Evolutionary conservation across 805 yeast genomes (phyloP).

Genomic region (Starmerella bombicola): DNA sequence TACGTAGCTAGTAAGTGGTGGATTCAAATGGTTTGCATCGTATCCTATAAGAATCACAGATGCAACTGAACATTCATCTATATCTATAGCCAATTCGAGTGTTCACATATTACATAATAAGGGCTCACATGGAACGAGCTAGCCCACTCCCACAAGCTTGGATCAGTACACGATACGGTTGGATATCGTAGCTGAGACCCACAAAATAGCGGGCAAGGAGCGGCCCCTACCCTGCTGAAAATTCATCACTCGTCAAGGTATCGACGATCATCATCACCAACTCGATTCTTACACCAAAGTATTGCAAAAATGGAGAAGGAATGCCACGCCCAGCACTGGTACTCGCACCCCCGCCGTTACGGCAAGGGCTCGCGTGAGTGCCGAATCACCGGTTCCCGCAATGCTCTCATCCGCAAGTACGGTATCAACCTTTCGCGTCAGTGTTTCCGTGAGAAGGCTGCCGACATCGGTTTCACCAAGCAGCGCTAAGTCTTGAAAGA

Average conservation of each 20-base stretch:
- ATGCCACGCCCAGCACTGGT: slow-evolving; percentile 47
- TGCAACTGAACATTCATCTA: too few relatives aligned
- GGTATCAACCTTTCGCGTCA: slow-evolving; percentile 99
- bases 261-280: not conserved
- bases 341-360: slow-evolving; percentile 99
- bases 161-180: too few relatives aligned
- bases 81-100: too few relatives aligned
- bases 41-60: too few relatives aligned
- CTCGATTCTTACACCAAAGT: slow-evolving; percentile 1
- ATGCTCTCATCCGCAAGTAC: slow-evolving; percentile 99
- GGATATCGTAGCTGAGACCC: too few relatives aligned
- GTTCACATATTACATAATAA: not conserved
- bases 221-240: slow-evolving; percentile 15
- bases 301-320: slow-evolving; percentile 18
- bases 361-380: slow-evolving; percentile 99
- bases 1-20: too few relatives aligned
- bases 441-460: slow-evolving; percentile 99
- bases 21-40: too few relatives aligned
- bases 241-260: slow-evolving; percentile 4
- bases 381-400: slow-evolving; percentile 97
- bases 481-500: slow-evolving; percentile 55
- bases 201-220: too few relatives aligned
- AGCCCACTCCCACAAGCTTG: too few relatives aligned
- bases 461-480: slow-evolving; percentile 98
- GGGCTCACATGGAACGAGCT: too few relatives aligned